Evolutionary conservation across 805 yeast species (phyloP).

Genomic region (Candida hungchunana): DNA sequence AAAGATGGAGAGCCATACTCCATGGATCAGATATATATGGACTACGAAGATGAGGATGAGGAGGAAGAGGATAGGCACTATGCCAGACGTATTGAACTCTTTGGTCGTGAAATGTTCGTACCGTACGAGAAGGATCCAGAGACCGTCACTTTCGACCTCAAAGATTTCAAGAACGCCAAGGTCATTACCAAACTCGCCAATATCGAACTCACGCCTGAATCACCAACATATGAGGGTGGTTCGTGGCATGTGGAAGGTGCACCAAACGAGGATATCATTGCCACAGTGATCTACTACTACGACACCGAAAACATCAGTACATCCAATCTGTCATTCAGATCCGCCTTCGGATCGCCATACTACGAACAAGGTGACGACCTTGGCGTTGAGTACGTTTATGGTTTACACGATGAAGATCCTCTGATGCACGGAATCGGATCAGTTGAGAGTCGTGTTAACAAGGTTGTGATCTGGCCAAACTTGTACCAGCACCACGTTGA

Average conservation of each 20-base stretch:
- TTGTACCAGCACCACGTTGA: constrained; percentile 10
- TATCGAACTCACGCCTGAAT: constrained; percentile 8
- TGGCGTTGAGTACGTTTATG: constrained; percentile 4
- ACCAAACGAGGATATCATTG: constrained; percentile 9
- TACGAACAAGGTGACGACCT: constrained; percentile 7
- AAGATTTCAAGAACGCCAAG: constrained; percentile 3
- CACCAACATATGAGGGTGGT: constrained; percentile 7
- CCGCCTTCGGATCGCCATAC: constrained; percentile 5
- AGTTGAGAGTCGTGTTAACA: constrained; percentile 6
- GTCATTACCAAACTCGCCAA: constrained; percentile 11
- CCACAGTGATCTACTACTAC: constrained; percentile 10
- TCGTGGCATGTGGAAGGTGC: constrained; percentile 14
- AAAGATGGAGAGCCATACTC: neutral
- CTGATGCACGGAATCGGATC: constrained; percentile 1
- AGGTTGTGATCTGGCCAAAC: constrained; percentile 11
- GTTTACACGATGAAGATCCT: constrained; percentile 1
- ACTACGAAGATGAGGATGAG: neutral
- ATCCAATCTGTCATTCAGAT: constrained; percentile 7
- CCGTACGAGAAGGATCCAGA: constrained; percentile 4
- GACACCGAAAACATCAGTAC: constrained; percentile 7
- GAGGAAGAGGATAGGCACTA: constrained; percentile 2
- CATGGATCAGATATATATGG: neutral
- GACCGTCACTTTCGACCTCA: constrained; percentile 1
- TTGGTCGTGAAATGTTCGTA: constrained; percentile 1
- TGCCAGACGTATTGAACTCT: constrained; percentile 1